phyloP scores from a whole-genome alignment of 805 yeast species.

The Metschnikowia proteae region DNA sequence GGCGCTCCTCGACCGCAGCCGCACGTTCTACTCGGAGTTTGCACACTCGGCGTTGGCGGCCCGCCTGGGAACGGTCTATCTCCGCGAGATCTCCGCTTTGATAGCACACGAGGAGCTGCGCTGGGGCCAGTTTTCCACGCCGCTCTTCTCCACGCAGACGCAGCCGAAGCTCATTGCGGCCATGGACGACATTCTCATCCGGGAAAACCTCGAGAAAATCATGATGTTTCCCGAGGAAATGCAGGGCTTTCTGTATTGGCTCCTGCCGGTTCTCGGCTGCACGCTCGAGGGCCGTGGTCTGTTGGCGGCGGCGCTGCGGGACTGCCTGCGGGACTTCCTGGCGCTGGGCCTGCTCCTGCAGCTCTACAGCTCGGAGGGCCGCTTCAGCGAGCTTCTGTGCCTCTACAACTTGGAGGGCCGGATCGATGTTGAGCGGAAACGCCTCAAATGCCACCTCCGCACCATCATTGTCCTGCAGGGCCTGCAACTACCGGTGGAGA shows the following conservation, averaged over 20 bases:
- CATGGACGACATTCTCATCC: conserved; percentile 57
- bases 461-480: conserved; percentile 49
- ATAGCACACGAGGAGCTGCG: conserved; percentile 62
- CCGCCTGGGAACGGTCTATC: conserved; percentile 50
- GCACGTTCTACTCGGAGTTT: conserved; percentile 48
- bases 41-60: conserved; percentile 42
- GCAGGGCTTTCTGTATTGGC: conserved; percentile 60
- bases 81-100: conserved; percentile 49
- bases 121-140: conserved; percentile 38
- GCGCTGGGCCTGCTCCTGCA: no score
- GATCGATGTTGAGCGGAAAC: conserved; percentile 50
- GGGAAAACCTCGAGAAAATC: conserved; percentile 53
- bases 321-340: neutral
- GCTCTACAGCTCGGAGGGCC: neutral
- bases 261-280: conserved; percentile 37
- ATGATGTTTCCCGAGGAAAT: conserved; percentile 43
- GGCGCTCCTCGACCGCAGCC: conserved; percentile 50
- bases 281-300: neutral
- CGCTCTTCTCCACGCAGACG: conserved; percentile 33
- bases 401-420: conserved; percentile 49
- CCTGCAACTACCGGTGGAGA: conserved; percentile 26
- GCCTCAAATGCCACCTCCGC: conserved; percentile 46
- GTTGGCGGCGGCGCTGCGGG: neutral
- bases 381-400: conserved; percentile 41
- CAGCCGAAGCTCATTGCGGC: conserved; percentile 50